A percentile compares a stretch with the other conserved stretches of the same genome.
Conservation (phyloP, 2,329 filamentous ascomycete species). For the Diplodia mutila region DNA sequence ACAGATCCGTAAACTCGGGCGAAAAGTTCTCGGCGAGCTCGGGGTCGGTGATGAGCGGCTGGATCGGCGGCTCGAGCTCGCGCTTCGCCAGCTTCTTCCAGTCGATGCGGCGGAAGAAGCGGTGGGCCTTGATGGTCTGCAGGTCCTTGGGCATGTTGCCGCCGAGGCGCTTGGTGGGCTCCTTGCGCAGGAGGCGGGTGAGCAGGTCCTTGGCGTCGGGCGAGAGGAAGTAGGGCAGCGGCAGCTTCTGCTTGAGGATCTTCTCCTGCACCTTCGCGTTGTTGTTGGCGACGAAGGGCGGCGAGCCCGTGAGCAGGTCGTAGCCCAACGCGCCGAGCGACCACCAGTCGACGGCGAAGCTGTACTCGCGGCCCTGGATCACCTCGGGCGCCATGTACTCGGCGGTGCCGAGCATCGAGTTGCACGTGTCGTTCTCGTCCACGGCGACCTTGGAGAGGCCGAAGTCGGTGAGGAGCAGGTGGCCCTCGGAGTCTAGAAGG, state of each 20-base stretch:
- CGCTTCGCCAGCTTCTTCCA: conserved; percentile 85
- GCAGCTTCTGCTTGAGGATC: conserved; percentile 89
- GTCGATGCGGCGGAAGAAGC: conserved; percentile 96
- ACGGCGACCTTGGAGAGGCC: conserved; percentile 93
- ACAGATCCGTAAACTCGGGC: conserved; percentile 84
- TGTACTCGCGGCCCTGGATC: conserved; percentile 83
- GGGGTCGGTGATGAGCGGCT: conserved; percentile 91
- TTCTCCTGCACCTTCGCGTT: conserved; percentile 94
- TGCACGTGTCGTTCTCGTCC: conserved; percentile 72
- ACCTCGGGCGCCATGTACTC: conserved; percentile 99
- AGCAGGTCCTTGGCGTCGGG: conserved; percentile 93
- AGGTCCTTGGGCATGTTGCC: conserved; percentile 88
- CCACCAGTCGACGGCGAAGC: conserved; percentile 98
- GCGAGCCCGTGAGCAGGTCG: conserved; percentile 88
- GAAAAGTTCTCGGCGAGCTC: conserved; percentile 97
- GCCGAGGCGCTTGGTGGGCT: conserved; percentile 87
- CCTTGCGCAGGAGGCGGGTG: conserved; percentile 86
- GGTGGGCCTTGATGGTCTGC: conserved; percentile 81
- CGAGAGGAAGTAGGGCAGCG: conserved; percentile 86
- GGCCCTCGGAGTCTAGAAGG: conserved; percentile 85
- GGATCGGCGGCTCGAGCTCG: conserved; percentile 85
- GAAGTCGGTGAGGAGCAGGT: conserved; percentile 94
- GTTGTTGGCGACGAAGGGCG: conserved; percentile 89
- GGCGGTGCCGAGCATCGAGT: conserved; percentile 89
- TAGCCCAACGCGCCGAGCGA: conserved; percentile 90